phyloP scores from a whole-genome alignment of 371 early-diverging fungal genomes.

The Rhizopus microsporus region DNA sequence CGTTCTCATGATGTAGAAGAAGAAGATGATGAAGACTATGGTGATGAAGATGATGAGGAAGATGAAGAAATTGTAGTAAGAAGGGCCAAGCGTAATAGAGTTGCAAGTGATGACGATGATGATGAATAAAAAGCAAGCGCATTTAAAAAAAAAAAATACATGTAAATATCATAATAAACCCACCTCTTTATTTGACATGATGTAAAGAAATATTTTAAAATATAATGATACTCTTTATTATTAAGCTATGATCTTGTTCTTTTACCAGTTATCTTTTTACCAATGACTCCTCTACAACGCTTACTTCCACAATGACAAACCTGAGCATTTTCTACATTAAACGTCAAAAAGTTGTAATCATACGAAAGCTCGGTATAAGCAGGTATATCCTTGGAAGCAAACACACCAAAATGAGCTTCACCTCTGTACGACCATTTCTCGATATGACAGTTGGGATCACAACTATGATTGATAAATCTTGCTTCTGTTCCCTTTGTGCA shows the following conservation, averaged over 20 bases:
- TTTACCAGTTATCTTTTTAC: slow-evolving; percentile 28
- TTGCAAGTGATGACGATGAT: slow-evolving; percentile 32
- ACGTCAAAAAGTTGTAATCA: slow-evolving; percentile 83
- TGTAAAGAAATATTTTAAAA: no score
- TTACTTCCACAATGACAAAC: slow-evolving; percentile 70
- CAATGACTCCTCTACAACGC: slow-evolving; percentile 74
- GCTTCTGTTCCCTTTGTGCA: slow-evolving; percentile 35
- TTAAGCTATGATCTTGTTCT: no score
- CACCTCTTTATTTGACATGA: no score
- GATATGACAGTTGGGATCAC: slow-evolving; percentile 92
- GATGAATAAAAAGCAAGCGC: no score
- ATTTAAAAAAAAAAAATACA: no score
- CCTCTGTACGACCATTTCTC: slow-evolving; percentile 80
- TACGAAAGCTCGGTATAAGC: slow-evolving; percentile 79
- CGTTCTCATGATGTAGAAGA: slow-evolving; percentile 29
- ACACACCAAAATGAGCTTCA: slow-evolving; percentile 77
- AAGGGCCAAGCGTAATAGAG: slow-evolving; percentile 31
- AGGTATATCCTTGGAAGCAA: slow-evolving; percentile 74
- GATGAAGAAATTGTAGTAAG: slow-evolving; percentile 34
- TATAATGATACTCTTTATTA: no score
- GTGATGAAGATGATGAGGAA: slow-evolving; percentile 38
- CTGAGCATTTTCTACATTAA: slow-evolving; percentile 60
- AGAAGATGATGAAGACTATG: slow-evolving; percentile 37
- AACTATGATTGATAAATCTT: slow-evolving; percentile 60
- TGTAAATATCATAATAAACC: no score